phyloP scores from a whole-genome alignment of 768 basidiomycete genomes.

The Nidularia sp. region DNA sequence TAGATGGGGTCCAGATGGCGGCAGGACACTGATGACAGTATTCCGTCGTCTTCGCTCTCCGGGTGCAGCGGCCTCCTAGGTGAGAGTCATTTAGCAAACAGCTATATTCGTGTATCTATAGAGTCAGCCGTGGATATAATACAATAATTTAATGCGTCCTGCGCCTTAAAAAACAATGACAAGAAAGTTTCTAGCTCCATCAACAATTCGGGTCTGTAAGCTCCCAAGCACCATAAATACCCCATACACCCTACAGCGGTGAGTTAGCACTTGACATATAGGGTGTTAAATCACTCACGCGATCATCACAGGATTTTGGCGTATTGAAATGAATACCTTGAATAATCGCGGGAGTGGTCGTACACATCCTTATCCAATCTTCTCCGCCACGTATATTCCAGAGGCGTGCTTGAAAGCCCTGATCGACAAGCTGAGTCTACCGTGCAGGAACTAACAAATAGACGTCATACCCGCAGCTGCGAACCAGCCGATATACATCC shows the following conservation, averaged over 20 bases:
- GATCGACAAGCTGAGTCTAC: background rate
- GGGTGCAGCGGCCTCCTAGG: conserved; percentile 14
- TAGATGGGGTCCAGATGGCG: conserved; percentile 72
- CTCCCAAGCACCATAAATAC: conserved; percentile 27
- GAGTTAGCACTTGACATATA: background rate
- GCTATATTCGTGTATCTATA: background rate
- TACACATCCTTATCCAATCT: conserved; percentile 21
- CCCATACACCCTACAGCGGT: conserved; percentile 22
- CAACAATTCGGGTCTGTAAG: conserved; percentile 22
- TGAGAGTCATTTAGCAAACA: conserved; percentile 1
- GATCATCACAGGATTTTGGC: conserved; percentile 21
- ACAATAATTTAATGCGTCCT: background rate
- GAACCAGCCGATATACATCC: conserved; percentile 21
- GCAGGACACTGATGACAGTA: conserved; percentile 61
- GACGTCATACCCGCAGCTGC: conserved; percentile 14
- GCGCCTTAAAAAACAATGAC: background rate
- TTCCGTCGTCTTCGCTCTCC: conserved; percentile 68
- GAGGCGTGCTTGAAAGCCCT: conserved; percentile 25
- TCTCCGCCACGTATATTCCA: conserved; percentile 19
- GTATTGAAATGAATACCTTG: conserved; percentile 12
- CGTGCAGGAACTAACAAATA: background rate
- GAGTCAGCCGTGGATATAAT: background rate
- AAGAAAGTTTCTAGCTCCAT: background rate
- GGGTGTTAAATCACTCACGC: conserved; percentile 12
- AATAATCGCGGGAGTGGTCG: conserved; percentile 21